Base-by-base conservation (phyloP, 2,329 filamentous ascomycete genomes). In the Cyphellophora attinorum region DNA sequence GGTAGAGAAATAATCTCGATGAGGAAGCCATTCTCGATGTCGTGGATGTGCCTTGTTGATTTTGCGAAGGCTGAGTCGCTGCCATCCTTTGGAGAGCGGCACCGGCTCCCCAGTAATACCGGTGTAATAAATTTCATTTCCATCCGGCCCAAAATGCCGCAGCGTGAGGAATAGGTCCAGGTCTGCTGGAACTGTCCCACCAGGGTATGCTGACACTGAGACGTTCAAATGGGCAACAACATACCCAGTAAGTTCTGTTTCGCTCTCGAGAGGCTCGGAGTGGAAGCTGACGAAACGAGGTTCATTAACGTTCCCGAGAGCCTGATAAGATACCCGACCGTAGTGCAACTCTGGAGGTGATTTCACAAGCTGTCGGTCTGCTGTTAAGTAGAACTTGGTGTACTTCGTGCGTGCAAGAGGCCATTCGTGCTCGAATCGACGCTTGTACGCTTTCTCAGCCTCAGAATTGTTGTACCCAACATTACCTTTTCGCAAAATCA, bases 211-310 rank as follows among this genome's bases (percentile, higher is more conserved):
- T 2, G 55, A 63, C 23, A 64, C 57, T 0, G 77, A 81, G 1
- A 81, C 70, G 40, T 76, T 74, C 3, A 85, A 60, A 43, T 74
- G 76, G 0, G 76, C 76, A 0, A 73, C 63, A 18, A 81, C 61
- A 47, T 83, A 75, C 0, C 80, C 80, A 0, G 80, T 85, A 37
- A 85, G 72, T 49, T 84, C 80, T 0, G 70, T 79, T 46, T 82
- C 76, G 4, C 59, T 41, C 12, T 67, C 62, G 38, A 83, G 80
- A 0, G 73, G 59, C 0, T 61, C 38, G 0, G 72, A 79, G 1
- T 59, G 62, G 52, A 83, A 84, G 29, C 72, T 68, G 1, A 82
- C 45, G 0, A 67, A 38, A 32, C 77, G 61, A 0, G 67, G 68
- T 6, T 68, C 61, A 0, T 76, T 60, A 0, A 80, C 45, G 0